Conservation (phyloP, 2,329 filamentous ascomycete species). For the Orbilia brochopaga region DNA sequence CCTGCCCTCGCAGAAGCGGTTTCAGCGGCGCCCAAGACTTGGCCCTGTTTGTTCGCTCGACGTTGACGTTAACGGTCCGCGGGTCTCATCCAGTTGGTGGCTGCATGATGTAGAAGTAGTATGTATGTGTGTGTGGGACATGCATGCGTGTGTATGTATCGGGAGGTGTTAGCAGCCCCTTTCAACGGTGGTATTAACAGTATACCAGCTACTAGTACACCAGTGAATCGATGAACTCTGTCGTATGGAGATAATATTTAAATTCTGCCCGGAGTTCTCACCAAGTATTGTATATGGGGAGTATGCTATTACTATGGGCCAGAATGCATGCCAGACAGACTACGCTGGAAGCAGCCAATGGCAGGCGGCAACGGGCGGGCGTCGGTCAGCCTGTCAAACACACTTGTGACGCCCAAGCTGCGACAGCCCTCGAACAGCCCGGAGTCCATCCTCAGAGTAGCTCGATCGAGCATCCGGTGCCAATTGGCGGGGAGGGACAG, state of each 20-base stretch:
- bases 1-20: conserved; percentile 11
- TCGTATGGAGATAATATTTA: not conserved
- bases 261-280: too few species aligned
- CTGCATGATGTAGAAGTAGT: too few species aligned
- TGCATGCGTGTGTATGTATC: not conserved
- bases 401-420: conserved; percentile 39
- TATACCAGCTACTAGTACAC: too few species aligned
- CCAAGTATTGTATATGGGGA: too few species aligned
- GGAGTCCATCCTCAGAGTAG: too few species aligned
- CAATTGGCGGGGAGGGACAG: too few species aligned
- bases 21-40: not conserved
- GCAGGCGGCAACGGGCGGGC: conserved; percentile 11
- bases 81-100: too few species aligned
- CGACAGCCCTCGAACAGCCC: conserved; percentile 22
- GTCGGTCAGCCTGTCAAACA: conserved; percentile 36
- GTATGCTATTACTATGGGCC: too few species aligned
- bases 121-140: not conserved
- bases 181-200: not conserved
- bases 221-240: not conserved
- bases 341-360: conserved; percentile 17
- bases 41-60: too few species aligned
- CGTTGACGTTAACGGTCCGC: too few species aligned
- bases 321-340: not conserved
- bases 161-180: not conserved
- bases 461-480: too few species aligned